Conservation (phyloP, 2,329 filamentous ascomycete species). For the Xylaria sp. region DNA sequence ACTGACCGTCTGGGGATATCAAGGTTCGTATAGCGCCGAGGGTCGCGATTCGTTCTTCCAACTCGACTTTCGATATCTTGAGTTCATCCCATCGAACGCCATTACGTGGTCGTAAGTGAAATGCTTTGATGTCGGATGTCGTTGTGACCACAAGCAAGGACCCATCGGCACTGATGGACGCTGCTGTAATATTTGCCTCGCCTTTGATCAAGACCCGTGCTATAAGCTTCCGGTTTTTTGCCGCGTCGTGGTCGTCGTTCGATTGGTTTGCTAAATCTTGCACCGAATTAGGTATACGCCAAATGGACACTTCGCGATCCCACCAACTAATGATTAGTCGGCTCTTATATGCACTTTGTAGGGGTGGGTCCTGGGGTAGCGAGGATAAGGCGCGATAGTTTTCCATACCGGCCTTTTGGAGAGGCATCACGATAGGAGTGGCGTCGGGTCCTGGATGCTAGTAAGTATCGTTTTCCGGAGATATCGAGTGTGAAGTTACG, state of each 20-base stretch:
- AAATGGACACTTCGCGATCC: constrained; percentile 85
- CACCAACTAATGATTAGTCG: constrained; percentile 90
- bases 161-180: constrained; percentile 72
- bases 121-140: constrained; percentile 75
- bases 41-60: constrained; percentile 61
- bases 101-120: constrained; percentile 65
- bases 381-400: constrained; percentile 82
- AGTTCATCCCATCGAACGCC: constrained; percentile 63
- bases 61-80: constrained; percentile 71
- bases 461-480: constrained; percentile 39
- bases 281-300: constrained; percentile 62
- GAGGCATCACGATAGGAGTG: constrained; percentile 78
- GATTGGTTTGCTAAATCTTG: constrained; percentile 51
- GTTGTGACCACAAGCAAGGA: constrained; percentile 79
- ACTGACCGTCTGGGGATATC: constrained; percentile 72
- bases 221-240: constrained; percentile 67
- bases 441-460: constrained; percentile 75
- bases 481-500: constrained; percentile 36
- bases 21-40: constrained; percentile 72
- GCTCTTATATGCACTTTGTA: constrained; percentile 73
- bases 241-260: constrained; percentile 50
- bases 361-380: constrained; percentile 77
- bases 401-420: constrained; percentile 78
- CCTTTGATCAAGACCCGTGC: constrained; percentile 72
- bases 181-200: constrained; percentile 83